These are phyloP conservation scores for Grammothele lineata DNA, from an alignment of 768 basidiomycete genomes.

Conservation along the genomic window DNA sequence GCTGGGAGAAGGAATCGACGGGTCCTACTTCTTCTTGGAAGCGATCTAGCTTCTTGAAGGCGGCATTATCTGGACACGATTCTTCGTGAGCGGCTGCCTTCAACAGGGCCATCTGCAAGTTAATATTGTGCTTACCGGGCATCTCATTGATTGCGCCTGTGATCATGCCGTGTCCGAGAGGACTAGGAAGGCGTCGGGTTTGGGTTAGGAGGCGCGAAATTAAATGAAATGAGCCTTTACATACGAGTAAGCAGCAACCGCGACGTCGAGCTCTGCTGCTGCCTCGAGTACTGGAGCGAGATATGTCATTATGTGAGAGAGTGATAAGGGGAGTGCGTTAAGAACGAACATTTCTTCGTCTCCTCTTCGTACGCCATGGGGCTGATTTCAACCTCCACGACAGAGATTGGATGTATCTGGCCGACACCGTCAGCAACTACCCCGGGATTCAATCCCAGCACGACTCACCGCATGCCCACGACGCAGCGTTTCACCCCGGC, in stretches of 20 bases:
- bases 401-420: slow-evolving; percentile 50
- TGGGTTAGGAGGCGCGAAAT: not conserved
- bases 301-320: not conserved
- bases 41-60: not conserved
- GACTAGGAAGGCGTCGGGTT: slow-evolving; percentile 28
- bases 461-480: slow-evolving; percentile 22
- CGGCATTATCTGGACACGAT: too few relatives aligned
- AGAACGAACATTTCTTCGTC: slow-evolving; percentile 36
- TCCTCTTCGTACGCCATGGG: slow-evolving; percentile 52
- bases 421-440: too few relatives aligned
- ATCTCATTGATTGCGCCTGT: slow-evolving; percentile 32
- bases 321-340: too few relatives aligned
- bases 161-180: slow-evolving; percentile 50
- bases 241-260: slow-evolving; percentile 59
- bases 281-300: slow-evolving; percentile 40
- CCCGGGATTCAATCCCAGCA: too few relatives aligned
- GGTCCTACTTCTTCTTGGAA: slow-evolving; percentile 13
- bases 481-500: slow-evolving; percentile 40
- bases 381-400: slow-evolving; percentile 65
- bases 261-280: slow-evolving; percentile 46
- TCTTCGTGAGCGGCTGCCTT: too few relatives aligned
- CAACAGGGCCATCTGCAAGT: too few relatives aligned
- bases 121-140: not conserved
- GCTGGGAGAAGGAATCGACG: too few relatives aligned
- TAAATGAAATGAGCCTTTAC: slow-evolving; percentile 12